phyloP scores from a whole-genome alignment of 495 filamentous ascomycete genomes.

The Cenococcum geophilum region DNA sequence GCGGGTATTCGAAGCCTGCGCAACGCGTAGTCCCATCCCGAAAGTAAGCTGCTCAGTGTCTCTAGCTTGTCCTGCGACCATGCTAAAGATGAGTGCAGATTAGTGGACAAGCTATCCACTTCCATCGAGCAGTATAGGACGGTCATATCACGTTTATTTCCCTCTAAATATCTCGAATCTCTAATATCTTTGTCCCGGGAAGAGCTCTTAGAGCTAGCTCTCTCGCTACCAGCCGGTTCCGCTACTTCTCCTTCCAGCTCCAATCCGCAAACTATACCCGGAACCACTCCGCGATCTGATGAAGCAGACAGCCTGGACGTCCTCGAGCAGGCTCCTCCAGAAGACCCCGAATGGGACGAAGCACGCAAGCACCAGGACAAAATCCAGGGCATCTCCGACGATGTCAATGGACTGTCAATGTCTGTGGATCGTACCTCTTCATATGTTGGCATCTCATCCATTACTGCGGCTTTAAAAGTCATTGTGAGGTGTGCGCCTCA shows the following conservation, averaged over 20 bases:
- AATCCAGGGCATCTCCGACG: slow-evolving; percentile 66
- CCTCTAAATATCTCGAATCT: slow-evolving; percentile 43
- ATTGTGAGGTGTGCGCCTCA: slow-evolving; percentile 70
- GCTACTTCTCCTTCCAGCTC: slow-evolving; percentile 42
- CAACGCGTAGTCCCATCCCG: slow-evolving; percentile 36
- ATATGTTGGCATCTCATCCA: slow-evolving; percentile 75
- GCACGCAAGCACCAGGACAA: slow-evolving; percentile 29
- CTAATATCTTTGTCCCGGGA: slow-evolving; percentile 45
- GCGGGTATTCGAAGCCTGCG: slow-evolving; percentile 36
- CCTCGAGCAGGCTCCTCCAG: slow-evolving; percentile 37
- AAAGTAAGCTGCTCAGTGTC: slow-evolving; percentile 28
- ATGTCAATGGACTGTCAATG: slow-evolving; percentile 75
- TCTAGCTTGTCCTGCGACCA: background rate
- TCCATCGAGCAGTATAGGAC: slow-evolving; percentile 32
- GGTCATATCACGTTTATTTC: slow-evolving; percentile 44
- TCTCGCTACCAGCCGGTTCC: slow-evolving; percentile 24
- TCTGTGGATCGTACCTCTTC: slow-evolving; percentile 64
- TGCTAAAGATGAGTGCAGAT: slow-evolving; percentile 25
- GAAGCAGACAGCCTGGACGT: slow-evolving; percentile 38
- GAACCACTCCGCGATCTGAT: slow-evolving; percentile 29
- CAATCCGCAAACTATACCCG: slow-evolving; percentile 26
- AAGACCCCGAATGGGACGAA: slow-evolving; percentile 35
- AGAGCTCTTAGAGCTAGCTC: slow-evolving; percentile 45
- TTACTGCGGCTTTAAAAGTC: slow-evolving; percentile 73
- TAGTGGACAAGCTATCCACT: slow-evolving; percentile 34